Evolutionary conservation across 2,329 filamentous ascomycete genomes (phyloP), one percentile per base, ranked within the genome.

Genomic region (Colletotrichum paranaense): DNA sequence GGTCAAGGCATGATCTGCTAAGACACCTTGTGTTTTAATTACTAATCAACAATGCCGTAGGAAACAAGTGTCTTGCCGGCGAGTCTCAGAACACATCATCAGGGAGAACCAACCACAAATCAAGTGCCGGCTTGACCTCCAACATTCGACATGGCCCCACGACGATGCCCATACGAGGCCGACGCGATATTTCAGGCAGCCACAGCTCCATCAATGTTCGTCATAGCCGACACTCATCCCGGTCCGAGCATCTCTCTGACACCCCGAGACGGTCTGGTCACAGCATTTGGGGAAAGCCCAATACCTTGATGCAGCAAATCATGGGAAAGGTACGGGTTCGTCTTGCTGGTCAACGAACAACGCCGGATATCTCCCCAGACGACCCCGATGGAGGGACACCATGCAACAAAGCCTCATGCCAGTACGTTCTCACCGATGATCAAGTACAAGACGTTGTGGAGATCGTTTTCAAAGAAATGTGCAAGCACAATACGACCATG

Each of bases 381-480:
- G 62, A 30, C 3, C 4, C 24, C 1, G 24, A 42, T 3, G 6
- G 9, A 14, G 14, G 42, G 9, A 19, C 56, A 2, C 4, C 14
- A 9, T 55, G 62, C 52, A 24, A 14, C 11, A 42, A 32, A 9
- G 22, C 30, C 8, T 63, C 63, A 16, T 72, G 52, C 35, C 68
- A 72, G 14, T 74, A 67, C 26, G 3, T 74, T 2, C 8, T 74
- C 1, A 28, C 59, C 26, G 73, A 75, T 28, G 26, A n/a, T 9
- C 52, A 64, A 28, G 49, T 74, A 2, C 62, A 75, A 26, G 62
- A 67, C 2, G 12, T 75, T 38, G 66, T 74, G 12, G 62, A 74
- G 12, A 66, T 73, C 1, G 62, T 74, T 9, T 42, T 67, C 14
- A 57, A 32, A 16, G 73, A 67, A 26, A 64, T 67, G 22, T 71